Evolutionary conservation across 495 filamentous ascomycete species (phyloP).

Genomic region (Daldinia vernicosa): DNA sequence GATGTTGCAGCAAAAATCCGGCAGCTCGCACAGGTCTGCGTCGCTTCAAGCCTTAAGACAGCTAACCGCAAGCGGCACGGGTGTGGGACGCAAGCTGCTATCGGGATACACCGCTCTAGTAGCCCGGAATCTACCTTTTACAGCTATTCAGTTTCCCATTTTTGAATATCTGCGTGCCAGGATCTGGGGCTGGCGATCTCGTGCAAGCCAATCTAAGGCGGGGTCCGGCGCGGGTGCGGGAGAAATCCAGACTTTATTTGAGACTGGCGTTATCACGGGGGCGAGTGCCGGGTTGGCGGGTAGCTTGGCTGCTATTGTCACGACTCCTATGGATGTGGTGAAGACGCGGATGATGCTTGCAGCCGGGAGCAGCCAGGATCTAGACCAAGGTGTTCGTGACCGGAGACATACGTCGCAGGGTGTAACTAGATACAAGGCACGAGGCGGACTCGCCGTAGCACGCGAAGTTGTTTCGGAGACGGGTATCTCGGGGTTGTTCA

Average conservation of each 20-base stretch:
- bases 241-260: conserved; percentile 53
- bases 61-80: conserved; percentile 43
- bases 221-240: conserved; percentile 29
- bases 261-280: conserved; percentile 75
- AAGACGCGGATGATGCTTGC: conserved; percentile 80
- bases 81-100: conserved; percentile 61
- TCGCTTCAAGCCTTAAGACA: conserved; percentile 56
- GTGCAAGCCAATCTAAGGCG: conserved; percentile 13
- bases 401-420: conserved; percentile 40
- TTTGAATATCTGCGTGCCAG: conserved; percentile 71
- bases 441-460: conserved; percentile 64
- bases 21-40: conserved; percentile 43
- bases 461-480: conserved; percentile 67
- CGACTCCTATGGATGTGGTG: conserved; percentile 84
- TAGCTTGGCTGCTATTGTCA: conserved; percentile 72
- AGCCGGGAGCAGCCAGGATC: conserved; percentile 48
- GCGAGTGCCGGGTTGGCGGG: conserved; percentile 74
- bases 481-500: conserved; percentile 77
- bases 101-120: conserved; percentile 82
- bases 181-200: conserved; percentile 49
- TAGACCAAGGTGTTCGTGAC: conserved; percentile 38
- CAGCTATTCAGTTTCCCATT: conserved; percentile 86
- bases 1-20: conserved; percentile 57
- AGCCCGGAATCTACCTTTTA: conserved; percentile 84
- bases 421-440: conserved; percentile 7